Evolutionary conservation across 176 grass and related monocot species (phyloP), one percentile per base, ranked within the genome.

Genomic region (Carex pumila): DNA sequence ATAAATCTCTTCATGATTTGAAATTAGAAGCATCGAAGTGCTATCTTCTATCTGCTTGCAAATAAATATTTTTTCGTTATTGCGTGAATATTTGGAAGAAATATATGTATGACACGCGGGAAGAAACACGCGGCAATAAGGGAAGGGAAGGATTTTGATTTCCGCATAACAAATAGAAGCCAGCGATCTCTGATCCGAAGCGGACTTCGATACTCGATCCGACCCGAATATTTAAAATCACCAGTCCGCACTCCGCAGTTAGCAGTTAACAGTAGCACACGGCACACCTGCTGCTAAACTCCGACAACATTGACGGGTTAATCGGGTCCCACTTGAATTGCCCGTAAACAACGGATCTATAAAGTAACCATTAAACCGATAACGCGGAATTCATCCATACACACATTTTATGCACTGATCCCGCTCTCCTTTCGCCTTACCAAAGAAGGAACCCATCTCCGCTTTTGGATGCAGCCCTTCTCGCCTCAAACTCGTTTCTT

Each of bases 401-500:
- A 32, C 13, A 12, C 4, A 14, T 67, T 36, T 12, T 14, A 67
- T 65, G 3, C 11, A 12, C 10, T 65, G 7, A 65, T 45, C 8
- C 30, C 30, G 31, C 64, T 36, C 12, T 37, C 65, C 7, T 72
- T 72, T 43, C n/a, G 41, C n/a, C 43, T 73, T 73, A 73, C 70
- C n/a, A 73, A 50, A 52, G 70, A 73, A 25, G 70, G 43, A 73
- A 73, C n/a, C n/a, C n/a, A 37, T 68, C 65, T 67, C 64, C 47
- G 11, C 5, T 18, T 18, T 34, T 59, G 50, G 50, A 88, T 88
- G 87, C 43, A 71, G 13, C 71, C 32, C 12, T 80, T 71, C 60
- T 68, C 61, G 3, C 10, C 72, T 62, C 81, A 84, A 19, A 12
- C 81, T 69, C 87, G 81, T 68, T 88, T 88, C 71, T 84, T 88